These are phyloP conservation scores for Rhodotorula diobovata DNA, from an alignment of 768 basidiomycete species.

Conservation along the genomic window DNA sequence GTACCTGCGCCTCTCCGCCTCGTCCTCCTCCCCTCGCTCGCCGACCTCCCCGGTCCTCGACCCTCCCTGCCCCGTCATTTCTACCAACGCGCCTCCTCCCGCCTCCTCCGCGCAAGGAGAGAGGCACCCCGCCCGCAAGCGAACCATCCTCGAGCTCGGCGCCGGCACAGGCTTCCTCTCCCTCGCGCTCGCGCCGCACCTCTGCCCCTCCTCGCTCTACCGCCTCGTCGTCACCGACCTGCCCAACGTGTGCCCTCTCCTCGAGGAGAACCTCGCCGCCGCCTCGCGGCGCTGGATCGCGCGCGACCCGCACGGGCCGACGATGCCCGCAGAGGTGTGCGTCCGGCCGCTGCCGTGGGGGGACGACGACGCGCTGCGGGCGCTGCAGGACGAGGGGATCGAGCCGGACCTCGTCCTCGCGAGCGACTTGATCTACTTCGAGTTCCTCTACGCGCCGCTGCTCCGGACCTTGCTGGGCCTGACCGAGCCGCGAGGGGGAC, in stretches of 20 bases:
- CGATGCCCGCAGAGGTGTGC: slow-evolving; percentile 44
- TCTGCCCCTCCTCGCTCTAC: neutral
- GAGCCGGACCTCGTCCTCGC: slow-evolving; percentile 21
- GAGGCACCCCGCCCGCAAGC: slow-evolving; percentile 2
- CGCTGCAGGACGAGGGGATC: slow-evolving; percentile 51
- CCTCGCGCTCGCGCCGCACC: slow-evolving; percentile 48
- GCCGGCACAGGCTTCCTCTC: slow-evolving; percentile 69
- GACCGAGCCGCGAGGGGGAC: slow-evolving; percentile 57
- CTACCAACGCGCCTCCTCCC: slow-evolving; percentile 40
- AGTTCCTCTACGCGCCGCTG: slow-evolving; percentile 70
- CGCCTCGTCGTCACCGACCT: slow-evolving; percentile 62
- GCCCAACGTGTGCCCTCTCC: slow-evolving; percentile 62
- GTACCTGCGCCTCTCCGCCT: slow-evolving; percentile 56
- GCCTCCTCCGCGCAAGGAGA: slow-evolving; percentile 52
- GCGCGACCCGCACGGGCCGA: neutral
- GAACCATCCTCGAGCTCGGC: slow-evolving; percentile 64
- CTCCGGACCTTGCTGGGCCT: slow-evolving; percentile 69
- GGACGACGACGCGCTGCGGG: slow-evolving; percentile 50
- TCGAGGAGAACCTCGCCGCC: slow-evolving; percentile 49
- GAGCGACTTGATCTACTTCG: slow-evolving; percentile 71
- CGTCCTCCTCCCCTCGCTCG: slow-evolving; percentile 49
- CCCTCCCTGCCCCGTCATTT: slow-evolving; percentile 18
- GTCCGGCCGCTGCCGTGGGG: slow-evolving; percentile 73
- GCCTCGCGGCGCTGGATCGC: slow-evolving; percentile 13
- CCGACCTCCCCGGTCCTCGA: slow-evolving; percentile 52